Evolutionary conservation across 257 asterid species (phyloP), one percentile per base, ranked within the genome.

Genomic region (Solanum clarkiae): DNA sequence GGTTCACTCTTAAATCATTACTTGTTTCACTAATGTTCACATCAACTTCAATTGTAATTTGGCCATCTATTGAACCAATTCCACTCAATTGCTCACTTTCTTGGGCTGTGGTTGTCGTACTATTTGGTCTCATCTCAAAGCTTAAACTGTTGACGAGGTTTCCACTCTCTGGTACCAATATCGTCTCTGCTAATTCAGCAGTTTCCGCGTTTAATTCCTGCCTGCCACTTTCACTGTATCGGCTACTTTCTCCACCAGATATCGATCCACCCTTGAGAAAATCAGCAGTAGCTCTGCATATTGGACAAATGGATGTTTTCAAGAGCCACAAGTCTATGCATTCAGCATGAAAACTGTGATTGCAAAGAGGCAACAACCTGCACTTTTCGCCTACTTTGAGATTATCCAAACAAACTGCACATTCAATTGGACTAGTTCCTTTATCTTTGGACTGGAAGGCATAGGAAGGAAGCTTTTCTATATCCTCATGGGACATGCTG

Each of bases 381-480:
- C 96, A 94, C 80, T 85, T 90, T 22, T 94, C 96, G 80, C 97
- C 97, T 36, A 29, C 84, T 79, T 47, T 87, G 81, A 91, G 90
- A 45, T 59, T 86, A 79, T 92, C 96, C 92, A 92, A 84, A 59
- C 97, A 94, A 29, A 94, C 96, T 17, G 92, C 90, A 86, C 97
- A 94, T 0, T 90, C 96, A 65, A 56, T 9, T 45, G 45, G 83
- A 63, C 80, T 86, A 20, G 18, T 72, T 42, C 92, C 92, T 40
- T 57, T 86, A 88, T 84, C 92, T 90, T 84, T 87, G 40, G 84
- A 91, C 86, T 85, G 80, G 86, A 93, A 94, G 29, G 92, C 89
- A 68, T 93, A 95, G 22, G 95, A 86, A 4, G 98, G 98, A 8
- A 95, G 91, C 94, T 92, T 94, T 56, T 92, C 97, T 51, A 95